Percentiles rank a stretch among this genome's conserved stretches.
These are phyloP conservation scores for Monsonia emarginata DNA, from an alignment of 441 rosid genomes.

Conservation along the genomic window DNA sequence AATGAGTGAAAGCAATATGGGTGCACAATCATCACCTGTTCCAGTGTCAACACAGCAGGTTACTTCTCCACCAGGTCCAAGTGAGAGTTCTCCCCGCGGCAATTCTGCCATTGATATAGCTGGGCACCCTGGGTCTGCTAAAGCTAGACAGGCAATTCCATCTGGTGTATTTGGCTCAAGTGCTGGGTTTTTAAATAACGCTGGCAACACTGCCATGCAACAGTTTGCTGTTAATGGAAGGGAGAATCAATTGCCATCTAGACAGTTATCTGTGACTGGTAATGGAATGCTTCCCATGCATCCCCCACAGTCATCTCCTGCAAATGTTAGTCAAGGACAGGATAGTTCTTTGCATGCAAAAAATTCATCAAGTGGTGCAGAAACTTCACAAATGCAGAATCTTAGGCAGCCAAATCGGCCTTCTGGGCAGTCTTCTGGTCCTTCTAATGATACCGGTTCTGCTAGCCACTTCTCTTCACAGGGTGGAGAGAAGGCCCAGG, in stretches of 20 bases:
- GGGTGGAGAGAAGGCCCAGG: constrained; percentile 48
- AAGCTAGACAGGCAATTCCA: constrained; percentile 46
- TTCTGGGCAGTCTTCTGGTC: constrained; percentile 42
- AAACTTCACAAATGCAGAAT: constrained; percentile 52
- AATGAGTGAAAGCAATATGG: constrained; percentile 49
- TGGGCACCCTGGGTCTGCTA: constrained; percentile 72
- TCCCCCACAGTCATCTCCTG: constrained; percentile 50
- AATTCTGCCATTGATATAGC: constrained; percentile 75
- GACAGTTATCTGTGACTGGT: constrained; percentile 43
- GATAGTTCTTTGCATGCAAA: constrained; percentile 54
- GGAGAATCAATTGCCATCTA: constrained; percentile 56
- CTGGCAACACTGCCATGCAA: constrained; percentile 41
- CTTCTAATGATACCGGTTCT: constrained; percentile 44
- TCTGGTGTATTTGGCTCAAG: constrained; percentile 47
- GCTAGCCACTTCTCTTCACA: constrained; percentile 33
- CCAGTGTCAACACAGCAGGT: constrained; percentile 62
- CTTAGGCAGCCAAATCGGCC: constrained; percentile 57
- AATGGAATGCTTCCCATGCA: constrained; percentile 69
- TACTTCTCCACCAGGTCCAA: constrained; percentile 56
- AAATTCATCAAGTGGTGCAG: constrained; percentile 37
- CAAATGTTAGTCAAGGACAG: constrained; percentile 35
- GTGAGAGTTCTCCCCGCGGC: constrained; percentile 66
- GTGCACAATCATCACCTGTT: constrained; percentile 43
- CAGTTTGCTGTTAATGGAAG: constrained; percentile 55
- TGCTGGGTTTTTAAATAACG: constrained; percentile 37